Base-by-base conservation (phyloP, 768 basidiomycete species). In the Mycena latifolia region DNA sequence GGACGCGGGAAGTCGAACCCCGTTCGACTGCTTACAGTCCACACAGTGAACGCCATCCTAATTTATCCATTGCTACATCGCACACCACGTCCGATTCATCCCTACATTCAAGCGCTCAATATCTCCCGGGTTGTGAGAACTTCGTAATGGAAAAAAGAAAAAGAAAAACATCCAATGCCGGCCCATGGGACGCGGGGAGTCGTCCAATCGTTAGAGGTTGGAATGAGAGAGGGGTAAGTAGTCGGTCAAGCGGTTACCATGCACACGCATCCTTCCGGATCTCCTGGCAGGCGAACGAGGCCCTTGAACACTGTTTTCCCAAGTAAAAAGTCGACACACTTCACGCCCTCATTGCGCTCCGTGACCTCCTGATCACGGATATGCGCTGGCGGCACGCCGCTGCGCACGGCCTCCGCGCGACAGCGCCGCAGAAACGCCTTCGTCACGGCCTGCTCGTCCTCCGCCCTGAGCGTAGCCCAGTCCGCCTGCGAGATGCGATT, bases 271-370 rank as follows among this genome's bases (percentile, higher is more conserved):
- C 43, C 52, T 52, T 62, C 52, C 11, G 51, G 51, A 55, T 62
- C 72, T 15, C 67, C 61, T n/a, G 60, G 66, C 37, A 67, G 65
- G 60, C 76, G 77, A 39, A 76, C 65, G 63, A 82, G 65, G 25
- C 81, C 81, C 58, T 71, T 77, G 72, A 82, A 82, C 55, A 75
- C 51, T 64, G 72, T 76, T 66, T 61, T 74, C 0, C 78, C 78
- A 54, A 63, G 56, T 27, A 82, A 45, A 47, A 80, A 82, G 66
- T 82, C 81, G 35, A 82, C 69, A 7, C 77, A 71, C 46, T 77
- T 80, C 41, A 82, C 81, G 2, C 81, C 81, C 53, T 73, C 76
- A 46, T 71, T 76, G 22, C 78, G 77, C 64, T 80, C 79, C 48
- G 74, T 66, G 50, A 76, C 66, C 22, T 76, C 76, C 4, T 63